These are phyloP conservation scores for Cyclotella atomus DNA, from an alignment of 108 stramenopile genomes.

Conservation along the genomic window DNA sequence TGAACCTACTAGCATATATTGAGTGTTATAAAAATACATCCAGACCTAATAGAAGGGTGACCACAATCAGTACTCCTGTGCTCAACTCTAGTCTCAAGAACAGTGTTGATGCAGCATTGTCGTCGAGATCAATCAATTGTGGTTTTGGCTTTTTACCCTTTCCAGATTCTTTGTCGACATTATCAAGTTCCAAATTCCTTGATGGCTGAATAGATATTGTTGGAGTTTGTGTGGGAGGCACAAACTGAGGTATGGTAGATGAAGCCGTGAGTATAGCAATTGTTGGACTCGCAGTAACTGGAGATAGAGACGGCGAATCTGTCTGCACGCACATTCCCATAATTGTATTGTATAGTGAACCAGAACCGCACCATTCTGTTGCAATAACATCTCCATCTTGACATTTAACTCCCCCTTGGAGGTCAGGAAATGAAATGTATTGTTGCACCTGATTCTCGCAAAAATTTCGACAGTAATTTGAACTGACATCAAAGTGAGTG, in stretches of 20 bases:
- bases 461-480: conserved; percentile 15
- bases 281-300: conserved; percentile 3
- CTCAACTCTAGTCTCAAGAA: too few relatives aligned
- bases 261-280: neutral
- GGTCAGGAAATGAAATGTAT: conserved; percentile 15
- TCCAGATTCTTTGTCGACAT: too few relatives aligned
- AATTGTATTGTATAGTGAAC: conserved; percentile 7
- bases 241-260: neutral
- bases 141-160: too few relatives aligned
- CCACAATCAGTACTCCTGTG: too few relatives aligned
- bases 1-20: too few relatives aligned
- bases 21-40: too few relatives aligned
- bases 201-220: too few relatives aligned
- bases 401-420: conserved; percentile 11
- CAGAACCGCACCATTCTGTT: conserved; percentile 4
- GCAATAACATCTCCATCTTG: neutral
- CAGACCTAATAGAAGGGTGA: too few relatives aligned
- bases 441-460: neutral
- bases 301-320: conserved; percentile 10
- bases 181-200: too few relatives aligned
- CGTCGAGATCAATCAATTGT: too few relatives aligned
- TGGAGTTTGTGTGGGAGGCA: too few relatives aligned
- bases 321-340: conserved; percentile 16
- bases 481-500: conserved; percentile 8
- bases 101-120: too few relatives aligned